Evolutionary conservation across 257 asterid genomes (phyloP).

Genomic region (Capsicum chinense): DNA sequence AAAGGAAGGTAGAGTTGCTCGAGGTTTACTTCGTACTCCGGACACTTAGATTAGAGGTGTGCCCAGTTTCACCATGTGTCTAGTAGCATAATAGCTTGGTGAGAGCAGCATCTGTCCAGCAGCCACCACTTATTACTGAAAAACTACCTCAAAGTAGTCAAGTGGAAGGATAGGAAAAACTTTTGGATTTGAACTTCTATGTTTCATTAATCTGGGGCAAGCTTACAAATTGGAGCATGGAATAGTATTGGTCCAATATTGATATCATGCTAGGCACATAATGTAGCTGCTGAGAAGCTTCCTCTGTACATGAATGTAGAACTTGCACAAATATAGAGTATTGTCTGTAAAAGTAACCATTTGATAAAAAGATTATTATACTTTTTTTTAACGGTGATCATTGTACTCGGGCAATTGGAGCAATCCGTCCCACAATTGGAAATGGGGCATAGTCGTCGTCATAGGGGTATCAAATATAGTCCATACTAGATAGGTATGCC

Average conservation of each 20-base stretch:
- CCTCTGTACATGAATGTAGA: neutral
- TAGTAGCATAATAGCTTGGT: conserved; percentile 20
- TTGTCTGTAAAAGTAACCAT: neutral
- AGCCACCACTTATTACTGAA: conserved; percentile 7
- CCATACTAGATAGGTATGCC: too few relatives aligned
- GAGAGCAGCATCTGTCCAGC: conserved; percentile 19
- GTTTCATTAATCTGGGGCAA: neutral
- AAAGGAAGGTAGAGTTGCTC: conserved; percentile 51
- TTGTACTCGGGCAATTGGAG: too few relatives aligned
- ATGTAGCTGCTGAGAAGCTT: neutral
- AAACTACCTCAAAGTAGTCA: neutral
- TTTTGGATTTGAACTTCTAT: neutral
- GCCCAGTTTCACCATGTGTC: conserved; percentile 11
- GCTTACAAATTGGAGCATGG: conserved; percentile 1
- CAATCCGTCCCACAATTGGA: too few relatives aligned
- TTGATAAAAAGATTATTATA: neutral
- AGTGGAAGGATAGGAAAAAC: neutral
- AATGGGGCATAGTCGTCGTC: neutral
- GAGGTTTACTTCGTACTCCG: conserved; percentile 49
- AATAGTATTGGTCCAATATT: neutral
- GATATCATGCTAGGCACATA: neutral
- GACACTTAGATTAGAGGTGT: conserved; percentile 41
- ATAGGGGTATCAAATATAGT: too few relatives aligned
- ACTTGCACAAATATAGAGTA: neutral
- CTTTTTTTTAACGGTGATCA: neutral